Evolutionary conservation across 176 grass and related monocot species (phyloP).

Genomic region (Juncus inflexus): DNA sequence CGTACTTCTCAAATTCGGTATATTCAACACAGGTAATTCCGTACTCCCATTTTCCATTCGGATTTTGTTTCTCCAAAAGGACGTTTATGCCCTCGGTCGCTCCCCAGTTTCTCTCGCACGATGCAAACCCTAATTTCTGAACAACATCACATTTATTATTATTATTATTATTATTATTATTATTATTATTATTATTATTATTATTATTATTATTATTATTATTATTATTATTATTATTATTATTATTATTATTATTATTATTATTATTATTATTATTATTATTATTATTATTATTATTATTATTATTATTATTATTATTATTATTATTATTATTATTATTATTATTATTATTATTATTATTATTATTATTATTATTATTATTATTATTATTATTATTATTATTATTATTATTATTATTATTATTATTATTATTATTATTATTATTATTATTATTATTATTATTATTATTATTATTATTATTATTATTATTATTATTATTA

Average conservation of each 20-base stretch:
- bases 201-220: too few species aligned
- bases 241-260: too few species aligned
- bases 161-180: constrained; percentile 9
- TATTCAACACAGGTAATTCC: constrained; percentile 97
- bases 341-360: too few species aligned
- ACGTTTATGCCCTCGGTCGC: constrained; percentile 98
- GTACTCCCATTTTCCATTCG: constrained; percentile 76
- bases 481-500: too few species aligned
- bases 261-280: too few species aligned
- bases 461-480: too few species aligned
- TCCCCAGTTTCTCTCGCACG: constrained; percentile 76
- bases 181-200: background rate
- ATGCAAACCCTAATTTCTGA: constrained; percentile 99
- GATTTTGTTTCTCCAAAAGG: constrained; percentile 76
- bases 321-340: too few species aligned
- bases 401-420: background rate
- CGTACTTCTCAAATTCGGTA: constrained; percentile 94
- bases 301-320: background rate
- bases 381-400: too few species aligned
- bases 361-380: too few species aligned
- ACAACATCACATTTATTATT: constrained; percentile 25
- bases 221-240: too few species aligned
- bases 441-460: background rate
- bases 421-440: constrained; percentile 11
- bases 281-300: background rate